Base-by-base conservation (phyloP, 1,284 basidiomycete species). In the Takashimella koratensis region DNA sequence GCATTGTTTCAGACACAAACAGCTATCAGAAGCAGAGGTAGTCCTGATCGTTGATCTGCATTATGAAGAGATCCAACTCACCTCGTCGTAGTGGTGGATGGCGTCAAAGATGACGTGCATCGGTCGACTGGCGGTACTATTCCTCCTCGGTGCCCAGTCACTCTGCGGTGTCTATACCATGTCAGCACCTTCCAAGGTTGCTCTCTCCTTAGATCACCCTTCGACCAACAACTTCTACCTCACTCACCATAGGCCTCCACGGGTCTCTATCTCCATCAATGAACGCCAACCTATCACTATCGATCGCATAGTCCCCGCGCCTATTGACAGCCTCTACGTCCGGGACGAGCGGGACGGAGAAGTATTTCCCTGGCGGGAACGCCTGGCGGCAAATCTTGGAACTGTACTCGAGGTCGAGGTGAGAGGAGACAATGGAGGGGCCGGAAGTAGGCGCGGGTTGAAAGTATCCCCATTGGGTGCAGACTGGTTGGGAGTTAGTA, bases 401-500 rank as follows among this genome's bases (percentile, higher is more conserved):
- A 45, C 85, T 81, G 62, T 90, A 90, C 8, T 86, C 85, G 11
- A 93, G 79, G 3, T 86, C 88, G 43, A 95, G 83, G 83, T 87
- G 55, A 51, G 60, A 58, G 26, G 62, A 69, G 24, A 65, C 52
- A 42, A 76, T 72, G 1, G 62, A 57, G 2, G 70, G 74, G 4
- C 73, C 72, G 23, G 68, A 64, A 3, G 61, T 51, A 3, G 74
- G 73, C 8, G 71, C 70, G 16, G 66, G 65, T 69, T 68, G 68
- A 70, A 95, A 93, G 75, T 92, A 97, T 1, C 93, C 94, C 92
- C 93, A 97, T 67, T 94, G 84, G 0, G 88, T 93, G 77, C 91
- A 96, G 54, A 75, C 72, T 68, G 56, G 3, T 2, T 3, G 22
- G 22, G 8, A n/a, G n/a, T n/a, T n/a, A n/a, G n/a, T n/a, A n/a